Evolutionary conservation across 257 asterid genomes (phyloP).

Genomic region (Thymus quinquecostatus): DNA sequence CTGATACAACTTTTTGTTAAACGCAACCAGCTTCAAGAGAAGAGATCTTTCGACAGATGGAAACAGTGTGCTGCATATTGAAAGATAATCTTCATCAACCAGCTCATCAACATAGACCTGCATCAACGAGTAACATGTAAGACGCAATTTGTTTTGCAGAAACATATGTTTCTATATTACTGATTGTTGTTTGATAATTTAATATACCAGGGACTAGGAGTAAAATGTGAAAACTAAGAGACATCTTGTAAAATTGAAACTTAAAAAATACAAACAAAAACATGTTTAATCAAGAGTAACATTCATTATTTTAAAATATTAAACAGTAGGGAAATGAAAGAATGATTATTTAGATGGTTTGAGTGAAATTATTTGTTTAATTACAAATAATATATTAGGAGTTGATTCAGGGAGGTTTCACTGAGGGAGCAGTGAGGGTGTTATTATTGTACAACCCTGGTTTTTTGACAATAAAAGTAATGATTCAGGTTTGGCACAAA

Average conservation of each 20-base stretch:
- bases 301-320: neutral
- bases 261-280: neutral
- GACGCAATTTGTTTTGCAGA: neutral
- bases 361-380: neutral
- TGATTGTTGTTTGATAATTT: neutral
- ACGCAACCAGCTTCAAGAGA: conserved; percentile 59
- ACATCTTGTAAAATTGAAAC: neutral
- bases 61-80: conserved; percentile 73
- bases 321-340: neutral
- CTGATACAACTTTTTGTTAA: conserved; percentile 75
- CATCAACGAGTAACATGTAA: conserved; percentile 13
- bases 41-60: conserved; percentile 63
- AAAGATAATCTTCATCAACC: conserved; percentile 77
- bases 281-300: neutral
- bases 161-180: neutral
- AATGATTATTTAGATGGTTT: neutral
- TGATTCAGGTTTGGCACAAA: neutral
- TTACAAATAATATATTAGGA: neutral
- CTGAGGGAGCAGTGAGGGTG: neutral
- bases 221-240: neutral
- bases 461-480: neutral
- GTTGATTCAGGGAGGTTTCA: neutral
- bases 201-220: neutral
- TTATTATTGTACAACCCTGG: neutral
- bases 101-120: conserved; percentile 97